phyloP scores from a whole-genome alignment of 2,329 filamentous ascomycete species.

The Botrytis paeoniae region DNA sequence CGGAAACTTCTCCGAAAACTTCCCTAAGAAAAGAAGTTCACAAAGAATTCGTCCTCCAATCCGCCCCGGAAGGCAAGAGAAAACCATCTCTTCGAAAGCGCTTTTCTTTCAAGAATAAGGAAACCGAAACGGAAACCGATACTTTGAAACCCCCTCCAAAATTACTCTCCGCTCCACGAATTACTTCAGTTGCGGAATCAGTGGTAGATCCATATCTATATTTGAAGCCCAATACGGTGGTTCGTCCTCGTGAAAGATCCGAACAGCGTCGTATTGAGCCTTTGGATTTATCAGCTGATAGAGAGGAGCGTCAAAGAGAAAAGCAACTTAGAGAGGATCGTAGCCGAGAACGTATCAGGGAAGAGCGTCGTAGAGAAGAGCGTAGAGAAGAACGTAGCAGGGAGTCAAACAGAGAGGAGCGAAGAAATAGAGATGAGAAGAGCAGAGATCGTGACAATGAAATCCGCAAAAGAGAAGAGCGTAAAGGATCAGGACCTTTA shows the following conservation, averaged over 20 bases:
- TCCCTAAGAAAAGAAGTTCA: not conserved
- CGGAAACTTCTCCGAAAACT: not conserved
- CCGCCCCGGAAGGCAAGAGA: constrained; percentile 27
- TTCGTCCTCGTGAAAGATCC: constrained; percentile 1
- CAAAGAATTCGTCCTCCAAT: constrained; percentile 5
- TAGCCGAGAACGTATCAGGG: not conserved
- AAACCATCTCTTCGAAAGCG: constrained; percentile 34
- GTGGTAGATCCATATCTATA: constrained; percentile 13
- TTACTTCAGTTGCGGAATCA: constrained; percentile 20
- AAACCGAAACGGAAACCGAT: constrained; percentile 25
- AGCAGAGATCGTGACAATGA: not conserved
- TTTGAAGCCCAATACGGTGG: constrained; percentile 24
- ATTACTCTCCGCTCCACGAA: not conserved
- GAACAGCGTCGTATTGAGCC: constrained; percentile 1
- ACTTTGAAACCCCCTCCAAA: constrained; percentile 5
- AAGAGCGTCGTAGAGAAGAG: not conserved
- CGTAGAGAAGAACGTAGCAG: not conserved
- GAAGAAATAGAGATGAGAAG: not conserved
- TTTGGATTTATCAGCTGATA: constrained; percentile 4
- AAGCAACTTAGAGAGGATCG: constrained; percentile 6
- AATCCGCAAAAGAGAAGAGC: not conserved
- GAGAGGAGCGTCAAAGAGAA: not conserved
- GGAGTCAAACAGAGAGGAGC: not conserved
- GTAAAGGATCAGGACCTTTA: not conserved
- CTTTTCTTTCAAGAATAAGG: constrained; percentile 35